Evolutionary conservation across 2,329 filamentous ascomycete genomes (phyloP), one percentile per base, ranked within the genome.

Genomic region (Alternaria consortialis): DNA sequence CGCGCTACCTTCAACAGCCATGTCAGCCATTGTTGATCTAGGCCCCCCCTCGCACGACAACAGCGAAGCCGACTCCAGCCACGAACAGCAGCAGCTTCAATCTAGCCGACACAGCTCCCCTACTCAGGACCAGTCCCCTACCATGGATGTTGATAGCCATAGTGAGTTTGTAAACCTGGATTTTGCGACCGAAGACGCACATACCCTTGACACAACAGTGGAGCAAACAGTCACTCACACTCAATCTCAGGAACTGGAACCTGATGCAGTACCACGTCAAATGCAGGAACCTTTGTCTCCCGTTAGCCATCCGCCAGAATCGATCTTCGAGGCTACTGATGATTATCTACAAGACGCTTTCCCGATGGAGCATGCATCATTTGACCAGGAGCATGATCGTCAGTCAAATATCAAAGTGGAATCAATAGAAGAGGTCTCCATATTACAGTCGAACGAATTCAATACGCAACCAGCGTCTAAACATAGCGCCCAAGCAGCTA

Each of bases 341-440:
- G 53, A 62, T 2, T 53, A 60, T 5, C 47, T 67, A 11, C 53
- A 64, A 17, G 62, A 68, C 7, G 46, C 56, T 23, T 55, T 48
- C 27, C 15, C 27, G 6, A 53, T 36, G 25, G 53, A 48, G 12
- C 59, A 56, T 27, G 40, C 31, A 17, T 53, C 54, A 40, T 44
- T 50, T 31, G 44, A 34, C 1, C 34, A 42, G 17, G 57, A 60
- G 40, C 27, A 31, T 52, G 58, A 62, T 2, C 50, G 52, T 20
- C 43, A 70, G 34, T 59, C 71, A 5, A 67, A 73, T 37, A 56
- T 76, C 32, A 74, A 77, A 44, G 64, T 75, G 52, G 75, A 77
- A 43, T 74, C 73, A 11, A 68, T 75, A 17, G 75, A 77, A 44
- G 73, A 74, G 13, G 66, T 56, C 13, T 58, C 60, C 1, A 15